Evolutionary conservation across 257 asterid genomes (phyloP).

Genomic region (Paraleonurus japonicus): DNA sequence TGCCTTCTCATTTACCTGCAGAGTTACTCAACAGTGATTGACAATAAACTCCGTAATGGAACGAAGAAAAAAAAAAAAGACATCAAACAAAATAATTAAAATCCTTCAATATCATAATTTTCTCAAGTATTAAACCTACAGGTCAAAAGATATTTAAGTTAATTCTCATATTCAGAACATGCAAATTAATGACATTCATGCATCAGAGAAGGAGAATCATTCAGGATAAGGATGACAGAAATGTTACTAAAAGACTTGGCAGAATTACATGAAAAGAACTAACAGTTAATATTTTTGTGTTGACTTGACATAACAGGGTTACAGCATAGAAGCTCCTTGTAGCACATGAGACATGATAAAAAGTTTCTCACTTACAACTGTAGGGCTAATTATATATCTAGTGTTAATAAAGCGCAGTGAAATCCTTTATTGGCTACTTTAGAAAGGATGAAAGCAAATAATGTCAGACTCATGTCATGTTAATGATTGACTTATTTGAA

Average conservation of each 20-base stretch:
- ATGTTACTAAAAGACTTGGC: constrained; percentile 2
- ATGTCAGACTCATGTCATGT: constrained; percentile 10
- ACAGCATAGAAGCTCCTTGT: constrained; percentile 1
- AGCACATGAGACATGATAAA: neutral
- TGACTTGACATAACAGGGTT: constrained; percentile 7
- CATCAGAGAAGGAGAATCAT: constrained; percentile 10
- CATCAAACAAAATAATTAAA: neutral
- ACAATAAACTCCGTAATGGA: constrained; percentile 12
- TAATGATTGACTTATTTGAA: neutral
- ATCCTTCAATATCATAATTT: constrained; percentile 14
- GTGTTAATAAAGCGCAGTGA: neutral
- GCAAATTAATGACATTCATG: neutral
- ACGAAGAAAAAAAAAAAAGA: constrained; percentile 1
- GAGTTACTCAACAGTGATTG: constrained; percentile 29
- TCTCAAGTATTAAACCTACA: neutral
- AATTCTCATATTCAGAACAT: constrained; percentile 5
- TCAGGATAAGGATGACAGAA: neutral
- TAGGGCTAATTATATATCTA: neutral
- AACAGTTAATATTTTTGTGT: neutral
- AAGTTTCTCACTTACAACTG: neutral
- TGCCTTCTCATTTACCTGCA: constrained; percentile 54
- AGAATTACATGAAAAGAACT: constrained; percentile 5
- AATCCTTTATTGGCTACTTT: constrained; percentile 5
- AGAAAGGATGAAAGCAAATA: constrained; percentile 11
- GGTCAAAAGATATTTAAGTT: neutral